phyloP scores from a whole-genome alignment of 129 eudicot genomes.

The Saussurea involucrata region DNA sequence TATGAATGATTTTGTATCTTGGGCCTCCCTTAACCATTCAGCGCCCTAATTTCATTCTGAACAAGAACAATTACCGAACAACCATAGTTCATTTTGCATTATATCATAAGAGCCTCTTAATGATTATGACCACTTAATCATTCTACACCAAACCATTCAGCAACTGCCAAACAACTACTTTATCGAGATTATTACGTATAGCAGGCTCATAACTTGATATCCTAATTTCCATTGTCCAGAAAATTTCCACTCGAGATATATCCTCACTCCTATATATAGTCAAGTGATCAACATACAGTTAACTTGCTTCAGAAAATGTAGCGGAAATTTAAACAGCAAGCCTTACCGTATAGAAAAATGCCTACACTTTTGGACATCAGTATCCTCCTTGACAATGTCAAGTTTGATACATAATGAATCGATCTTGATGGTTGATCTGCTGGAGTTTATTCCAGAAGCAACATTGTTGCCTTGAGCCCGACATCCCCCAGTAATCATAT shows the following conservation, averaged over 20 bases:
- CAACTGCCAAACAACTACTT: not conserved
- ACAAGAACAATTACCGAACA: too few relatives aligned
- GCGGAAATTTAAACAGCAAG: not conserved
- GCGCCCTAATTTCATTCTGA: too few relatives aligned
- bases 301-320: not conserved
- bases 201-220: constrained; percentile 1
- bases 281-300: not conserved
- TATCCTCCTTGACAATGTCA: constrained; percentile 38
- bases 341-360: constrained; percentile 83
- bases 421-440: constrained; percentile 38
- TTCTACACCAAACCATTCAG: too few relatives aligned
- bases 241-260: not conserved
- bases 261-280: not conserved
- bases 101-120: too few relatives aligned
- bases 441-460: constrained; percentile 33
- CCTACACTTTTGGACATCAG: constrained; percentile 29
- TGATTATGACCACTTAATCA: too few relatives aligned
- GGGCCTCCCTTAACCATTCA: too few relatives aligned
- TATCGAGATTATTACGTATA: not conserved
- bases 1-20: too few relatives aligned
- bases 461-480: constrained; percentile 24
- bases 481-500: constrained; percentile 8
- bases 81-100: too few relatives aligned
- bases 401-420: constrained; percentile 58
- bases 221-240: not conserved